phyloP scores from a whole-genome alignment of 2,329 filamentous ascomycete species.

The Nemania sp. region DNA sequence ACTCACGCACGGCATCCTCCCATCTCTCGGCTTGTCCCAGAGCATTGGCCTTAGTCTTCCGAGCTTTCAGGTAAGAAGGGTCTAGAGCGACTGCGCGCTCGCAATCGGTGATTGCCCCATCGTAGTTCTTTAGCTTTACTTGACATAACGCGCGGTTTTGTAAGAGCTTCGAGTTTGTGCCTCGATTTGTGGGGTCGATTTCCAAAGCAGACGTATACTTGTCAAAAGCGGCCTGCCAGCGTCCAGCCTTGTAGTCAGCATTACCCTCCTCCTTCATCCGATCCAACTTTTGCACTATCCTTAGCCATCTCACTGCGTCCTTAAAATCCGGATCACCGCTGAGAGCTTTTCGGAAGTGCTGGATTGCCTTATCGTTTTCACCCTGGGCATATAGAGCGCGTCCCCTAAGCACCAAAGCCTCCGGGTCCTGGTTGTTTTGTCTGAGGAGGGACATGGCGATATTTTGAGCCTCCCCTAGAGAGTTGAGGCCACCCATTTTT shows the following conservation, averaged over 20 bases:
- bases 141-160: conserved; percentile 92
- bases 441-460: conserved; percentile 89
- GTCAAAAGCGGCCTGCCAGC: conserved; percentile 83
- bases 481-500: conserved; percentile 91
- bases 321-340: conserved; percentile 92
- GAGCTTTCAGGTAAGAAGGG: conserved; percentile 86
- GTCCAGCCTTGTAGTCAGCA: conserved; percentile 84
- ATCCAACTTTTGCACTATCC: conserved; percentile 91
- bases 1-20: conserved; percentile 91
- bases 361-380: conserved; percentile 93
- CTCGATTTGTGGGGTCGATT: conserved; percentile 88
- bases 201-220: conserved; percentile 86
- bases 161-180: conserved; percentile 92
- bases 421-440: conserved; percentile 89
- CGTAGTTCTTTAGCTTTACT: conserved; percentile 85
- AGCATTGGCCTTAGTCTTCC: conserved; percentile 93
- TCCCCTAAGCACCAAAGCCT: conserved; percentile 90
- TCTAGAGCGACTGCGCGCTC: conserved; percentile 86
- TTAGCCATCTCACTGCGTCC: conserved; percentile 87
- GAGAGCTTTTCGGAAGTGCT: conserved; percentile 90
- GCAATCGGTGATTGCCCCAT: conserved; percentile 85
- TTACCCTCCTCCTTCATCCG: conserved; percentile 96
- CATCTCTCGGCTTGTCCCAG: conserved; percentile 86
- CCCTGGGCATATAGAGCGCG: conserved; percentile 90
- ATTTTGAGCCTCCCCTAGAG: conserved; percentile 90